These are phyloP conservation scores for Lichtheimia ornata DNA, from an alignment of 371 early-diverging fungal genomes.

Conservation along the genomic window DNA sequence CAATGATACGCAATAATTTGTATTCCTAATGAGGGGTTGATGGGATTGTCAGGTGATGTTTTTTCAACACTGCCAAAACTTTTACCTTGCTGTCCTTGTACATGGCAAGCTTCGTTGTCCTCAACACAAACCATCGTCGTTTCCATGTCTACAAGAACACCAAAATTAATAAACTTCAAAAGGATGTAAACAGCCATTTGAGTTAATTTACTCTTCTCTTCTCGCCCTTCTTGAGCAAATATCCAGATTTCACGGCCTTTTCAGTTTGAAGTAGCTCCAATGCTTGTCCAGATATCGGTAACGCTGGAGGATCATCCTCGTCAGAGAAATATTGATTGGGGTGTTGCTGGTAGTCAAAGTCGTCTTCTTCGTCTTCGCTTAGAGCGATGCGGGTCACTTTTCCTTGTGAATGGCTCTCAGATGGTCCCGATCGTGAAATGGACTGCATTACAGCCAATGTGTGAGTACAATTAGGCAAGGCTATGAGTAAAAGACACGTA, in stretches of 20 bases:
- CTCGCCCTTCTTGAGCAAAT: constrained; percentile 79
- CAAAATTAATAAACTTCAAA: not conserved
- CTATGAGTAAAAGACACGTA: not conserved
- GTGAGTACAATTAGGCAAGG: too few species aligned
- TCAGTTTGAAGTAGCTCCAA: constrained; percentile 63
- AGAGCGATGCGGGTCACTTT: constrained; percentile 32
- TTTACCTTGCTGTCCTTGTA: constrained; percentile 83
- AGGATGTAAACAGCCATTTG: not conserved
- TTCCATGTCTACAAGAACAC: constrained; percentile 73
- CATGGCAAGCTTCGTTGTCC: constrained; percentile 77
- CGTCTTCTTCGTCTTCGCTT: constrained; percentile 50
- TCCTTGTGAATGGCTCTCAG: constrained; percentile 3
- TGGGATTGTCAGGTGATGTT: constrained; percentile 1
- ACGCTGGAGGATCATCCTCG: constrained; percentile 50
- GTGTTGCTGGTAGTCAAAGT: constrained; percentile 9
- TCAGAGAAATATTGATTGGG: constrained; percentile 33
- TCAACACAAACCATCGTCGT: constrained; percentile 84
- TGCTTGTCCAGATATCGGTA: constrained; percentile 50
- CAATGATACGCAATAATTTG: constrained; percentile 74
- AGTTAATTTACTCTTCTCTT: constrained; percentile 62
- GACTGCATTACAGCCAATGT: too few species aligned
- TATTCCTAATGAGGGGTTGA: constrained; percentile 62
- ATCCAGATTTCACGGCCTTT: constrained; percentile 68
- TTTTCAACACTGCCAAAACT: not conserved
- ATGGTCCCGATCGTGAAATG: too few species aligned